Conservation (phyloP, 2,329 filamentous ascomycete genomes). For the Pseudogymnoascus sp. region DNA sequence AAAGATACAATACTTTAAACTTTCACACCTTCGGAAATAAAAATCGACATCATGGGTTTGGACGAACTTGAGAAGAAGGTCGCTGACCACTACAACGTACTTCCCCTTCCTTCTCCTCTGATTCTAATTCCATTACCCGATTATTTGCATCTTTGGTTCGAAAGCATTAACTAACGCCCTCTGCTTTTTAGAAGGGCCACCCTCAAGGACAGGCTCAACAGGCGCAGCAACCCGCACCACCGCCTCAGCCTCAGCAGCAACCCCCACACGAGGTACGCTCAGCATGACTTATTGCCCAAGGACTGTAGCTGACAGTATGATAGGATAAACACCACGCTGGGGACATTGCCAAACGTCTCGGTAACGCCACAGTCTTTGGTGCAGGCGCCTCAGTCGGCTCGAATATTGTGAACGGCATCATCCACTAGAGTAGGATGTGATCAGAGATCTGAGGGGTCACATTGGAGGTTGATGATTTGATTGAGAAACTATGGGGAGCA, state of each 20-base stretch:
- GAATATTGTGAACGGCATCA: background rate
- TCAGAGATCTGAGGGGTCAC: slow-evolving; percentile 28
- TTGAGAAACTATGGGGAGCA: background rate
- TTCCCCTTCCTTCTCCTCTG: background rate
- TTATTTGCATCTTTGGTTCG: background rate
- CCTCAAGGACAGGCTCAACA: background rate
- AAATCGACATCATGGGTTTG: background rate
- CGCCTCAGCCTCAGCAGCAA: background rate
- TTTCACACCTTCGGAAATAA: background rate
- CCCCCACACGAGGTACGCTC: background rate
- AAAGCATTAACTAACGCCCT: background rate
- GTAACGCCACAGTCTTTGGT: background rate
- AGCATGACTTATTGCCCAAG: background rate
- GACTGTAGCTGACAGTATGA: background rate
- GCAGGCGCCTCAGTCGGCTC: background rate
- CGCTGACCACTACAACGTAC: background rate
- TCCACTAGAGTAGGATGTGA: slow-evolving; percentile 27
- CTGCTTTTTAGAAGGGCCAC: background rate
- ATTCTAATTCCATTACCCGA: background rate
- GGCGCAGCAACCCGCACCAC: background rate
- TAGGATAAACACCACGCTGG: background rate
- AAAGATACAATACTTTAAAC: background rate
- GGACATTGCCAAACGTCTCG: background rate
- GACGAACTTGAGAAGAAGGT: background rate
- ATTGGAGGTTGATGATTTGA: background rate